Base-by-base conservation (phyloP, 2,329 filamentous ascomycete genomes). In the Penicillium expansum region DNA sequence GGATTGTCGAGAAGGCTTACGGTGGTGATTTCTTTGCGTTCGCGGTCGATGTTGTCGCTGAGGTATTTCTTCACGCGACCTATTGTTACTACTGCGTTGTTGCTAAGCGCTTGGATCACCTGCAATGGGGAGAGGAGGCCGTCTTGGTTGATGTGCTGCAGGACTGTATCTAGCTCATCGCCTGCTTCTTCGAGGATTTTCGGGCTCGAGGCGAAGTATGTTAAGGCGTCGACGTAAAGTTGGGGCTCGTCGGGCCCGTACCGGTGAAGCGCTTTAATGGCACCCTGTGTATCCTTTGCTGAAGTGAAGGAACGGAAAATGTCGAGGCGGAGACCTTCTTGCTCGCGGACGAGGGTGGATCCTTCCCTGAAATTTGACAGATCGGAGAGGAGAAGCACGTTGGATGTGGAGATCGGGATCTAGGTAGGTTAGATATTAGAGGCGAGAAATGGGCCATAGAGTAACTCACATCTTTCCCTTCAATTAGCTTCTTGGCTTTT, bases 301-400 rank as follows among this genome's bases (percentile, higher is more conserved):
- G 92, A 86, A 1, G 93, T 96, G 72, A 96, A 97, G 1, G 93
- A 97, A 48, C 94, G 88, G 79, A 99, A 97, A 58, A 99, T 97
- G 74, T 99, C 94, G 55, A 92, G 94, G 41, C 91, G 83, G 3
- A 99, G 83, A 20, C 92, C 92, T 58, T 95, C 91, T 69, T 97
- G 91, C 76, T 99, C 94, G 64, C 92, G 90, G 54, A 99, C 92
- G 1, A 99, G 83, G 1, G 91, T 91, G 0, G 92, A 96, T 18
- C 94, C 94, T 68, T 95, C 91, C 43, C 85, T 83, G 78, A 97
- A 99, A 65, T 92, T 85, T 4, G 92, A 92, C 4, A 99, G 80
- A 69, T 97, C 91, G 0, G 95, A 99, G 2, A 99, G 82, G 0
- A 99, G 81, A 0, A 99, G 83, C 14, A 99, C 91, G 67, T 96